Conservation (phyloP, 2,329 filamentous ascomycete species). For the Penicillium sumatraense region DNA sequence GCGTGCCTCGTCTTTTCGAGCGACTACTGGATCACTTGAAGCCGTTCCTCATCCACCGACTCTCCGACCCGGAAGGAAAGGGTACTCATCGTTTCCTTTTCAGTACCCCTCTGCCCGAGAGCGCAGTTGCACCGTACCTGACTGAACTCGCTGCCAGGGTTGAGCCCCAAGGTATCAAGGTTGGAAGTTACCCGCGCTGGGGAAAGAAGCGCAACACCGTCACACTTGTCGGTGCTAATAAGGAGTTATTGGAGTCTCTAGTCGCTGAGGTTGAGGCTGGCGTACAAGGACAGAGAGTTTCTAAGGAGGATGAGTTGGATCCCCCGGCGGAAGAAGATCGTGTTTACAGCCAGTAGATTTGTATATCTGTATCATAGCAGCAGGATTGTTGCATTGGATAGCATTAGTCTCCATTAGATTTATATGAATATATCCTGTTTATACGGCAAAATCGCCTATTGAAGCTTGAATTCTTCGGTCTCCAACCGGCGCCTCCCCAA, state of each 20-base stretch:
- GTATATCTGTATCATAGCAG: background rate
- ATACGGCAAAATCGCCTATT: too few species aligned
- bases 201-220: slow-evolving; percentile 86
- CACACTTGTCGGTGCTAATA: slow-evolving; percentile 79
- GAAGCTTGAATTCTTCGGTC: too few species aligned
- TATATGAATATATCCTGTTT: background rate
- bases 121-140: slow-evolving; percentile 79
- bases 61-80: slow-evolving; percentile 80
- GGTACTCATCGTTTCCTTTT: slow-evolving; percentile 79
- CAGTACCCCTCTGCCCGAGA: slow-evolving; percentile 86
- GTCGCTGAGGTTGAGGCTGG: slow-evolving; percentile 77
- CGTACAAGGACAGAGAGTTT: slow-evolving; percentile 73
- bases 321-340: slow-evolving; percentile 37
- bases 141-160: slow-evolving; percentile 77
- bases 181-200: slow-evolving; percentile 94
- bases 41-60: slow-evolving; percentile 68
- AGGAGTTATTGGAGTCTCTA: slow-evolving; percentile 76
- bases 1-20: slow-evolving; percentile 84
- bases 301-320: slow-evolving; percentile 74
- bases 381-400: background rate
- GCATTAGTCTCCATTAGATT: background rate
- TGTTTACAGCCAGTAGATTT: slow-evolving; percentile 26
- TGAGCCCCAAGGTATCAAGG: slow-evolving; percentile 79
- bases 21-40: slow-evolving; percentile 77
- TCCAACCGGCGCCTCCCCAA: too few species aligned